Base-by-base conservation (phyloP, 768 basidiomycete genomes). In the Boletus tomentosulus region DNA sequence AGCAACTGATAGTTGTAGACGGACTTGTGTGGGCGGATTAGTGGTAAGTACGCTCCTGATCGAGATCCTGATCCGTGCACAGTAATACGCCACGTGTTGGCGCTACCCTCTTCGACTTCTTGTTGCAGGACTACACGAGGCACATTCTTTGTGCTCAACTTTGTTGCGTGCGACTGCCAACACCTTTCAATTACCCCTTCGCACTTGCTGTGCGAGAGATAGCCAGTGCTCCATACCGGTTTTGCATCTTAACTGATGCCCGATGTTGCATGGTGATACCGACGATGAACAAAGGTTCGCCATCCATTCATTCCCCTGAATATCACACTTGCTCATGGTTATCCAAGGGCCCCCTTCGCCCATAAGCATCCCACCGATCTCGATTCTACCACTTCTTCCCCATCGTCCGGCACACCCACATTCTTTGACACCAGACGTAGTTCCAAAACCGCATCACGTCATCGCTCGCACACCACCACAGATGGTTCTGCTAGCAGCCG, bases 11-110 rank as follows among this genome's bases (percentile, higher is more conserved):
- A 38, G 37, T 8, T n/a, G n/a, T n/a, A 37, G 37, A 38, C 6
- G 16, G 35, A 16, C 35, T 15, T 7, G 15, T 37, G n/a, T 10
- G n/a, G 37, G 37, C 15, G 37, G 37, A 11, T 4, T 31, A 6
- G 31, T 31, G 11, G 31, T 25, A n/a, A n/a, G n/a, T n/a, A n/a
- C n/a, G n/a, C n/a, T n/a, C n/a, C 27, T 28, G 13, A 27, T 44
- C 43, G 7, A 22, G 25, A 44, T 25, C 24, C 43, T 8, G 43
- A 44, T 44, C 43, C 66, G 68, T 54, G 69, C 58, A 38, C 28
- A 16, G n/a, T n/a, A n/a, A n/a, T n/a, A n/a, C 24, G 39, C 48
- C 68, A 71, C 68, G 68, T 69, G 68, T 60, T n/a, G n/a, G n/a
- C n/a, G n/a, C n/a, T n/a, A 33, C 53, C 46, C 54, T 48, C 57